phyloP scores from a whole-genome alignment of 768 basidiomycete genomes.

The Lenzites betulinus region DNA sequence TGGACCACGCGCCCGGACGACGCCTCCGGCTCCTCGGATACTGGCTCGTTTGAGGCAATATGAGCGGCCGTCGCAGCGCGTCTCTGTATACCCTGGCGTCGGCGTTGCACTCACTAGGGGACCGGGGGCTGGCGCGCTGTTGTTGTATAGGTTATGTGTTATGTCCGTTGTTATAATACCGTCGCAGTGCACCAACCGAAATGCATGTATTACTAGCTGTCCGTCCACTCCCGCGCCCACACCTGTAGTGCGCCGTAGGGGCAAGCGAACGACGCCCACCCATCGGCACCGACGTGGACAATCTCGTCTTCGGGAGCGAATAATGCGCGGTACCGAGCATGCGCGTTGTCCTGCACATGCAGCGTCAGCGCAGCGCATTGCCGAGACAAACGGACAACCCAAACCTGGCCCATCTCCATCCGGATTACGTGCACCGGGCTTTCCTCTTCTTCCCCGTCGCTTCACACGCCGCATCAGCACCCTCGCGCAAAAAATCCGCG shows the following conservation, averaged over 20 bases:
- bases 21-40: not conserved
- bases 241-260: slow-evolving; percentile 56
- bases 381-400: slow-evolving; percentile 27
- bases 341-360: slow-evolving; percentile 30
- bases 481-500: slow-evolving; percentile 3
- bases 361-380: slow-evolving; percentile 27
- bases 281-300: slow-evolving; percentile 50
- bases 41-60: not conserved
- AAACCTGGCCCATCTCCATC: slow-evolving; percentile 60
- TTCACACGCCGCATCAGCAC: slow-evolving; percentile 29
- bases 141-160: slow-evolving; percentile 1
- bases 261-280: slow-evolving; percentile 70
- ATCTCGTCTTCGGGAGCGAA: slow-evolving; percentile 45
- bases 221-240: slow-evolving; percentile 43
- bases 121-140: not conserved
- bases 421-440: slow-evolving; percentile 39
- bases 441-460: slow-evolving; percentile 34
- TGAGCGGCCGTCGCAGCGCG: not conserved
- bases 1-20: not conserved
- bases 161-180: not conserved
- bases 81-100: not conserved
- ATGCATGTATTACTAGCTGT: not conserved
- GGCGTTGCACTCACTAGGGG: not conserved
- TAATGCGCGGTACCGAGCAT: slow-evolving; percentile 47
- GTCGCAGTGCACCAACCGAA: not conserved